Base-by-base conservation (phyloP, 192 early-diverging fungal genomes). In the Spizellomyces sp. region DNA sequence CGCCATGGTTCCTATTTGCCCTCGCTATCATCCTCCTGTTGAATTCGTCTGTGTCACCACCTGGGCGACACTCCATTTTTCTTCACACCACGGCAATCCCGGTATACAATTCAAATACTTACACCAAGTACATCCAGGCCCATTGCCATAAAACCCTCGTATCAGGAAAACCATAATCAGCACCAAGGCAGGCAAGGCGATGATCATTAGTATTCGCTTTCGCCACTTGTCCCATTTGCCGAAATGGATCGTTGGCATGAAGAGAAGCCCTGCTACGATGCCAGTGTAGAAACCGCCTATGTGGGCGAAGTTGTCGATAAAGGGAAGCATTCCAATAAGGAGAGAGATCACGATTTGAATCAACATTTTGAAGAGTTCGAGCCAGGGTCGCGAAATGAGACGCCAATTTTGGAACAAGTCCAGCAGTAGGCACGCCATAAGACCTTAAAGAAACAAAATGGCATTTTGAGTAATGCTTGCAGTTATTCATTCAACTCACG, bases 241-340 rank as follows among this genome's bases (percentile, higher is more conserved):
- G 65, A 71, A 87, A 66, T 88, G 82, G 9, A 89, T 79, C 9
- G 83, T 87, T 0, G 92, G 90, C 86, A 92, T 84, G 58, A 93
- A 88, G 44, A 93, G 72, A 6, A 90, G 73, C 12, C 91, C 89
- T 8, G 89, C 76, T 21, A 91, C 54, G 45, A 92, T 70, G 0
- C 91, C 92, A 56, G 75, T 77, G 45, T 89, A 71, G 71, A 90
- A 92, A 5, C 92, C 91, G 47, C 92, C 94, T 52, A 94, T 81
- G 82, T 95, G 94, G 14, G 94, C 92, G 76, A 92, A 92, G 75
- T 95, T 95, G 76, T 95, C 94, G 21, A 93, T 70, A 74, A 80
- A 86, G 2, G 93, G 93, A 5, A 95, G 74, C 45, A 90, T 81
- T 0, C 94, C 94, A 17, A 95, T 70, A 8, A 84, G 79, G 62